Evolutionary conservation across 2,329 filamentous ascomycete species (phyloP), one percentile per base, ranked within the genome.

Genomic region (Cladophialophora bantiana): DNA sequence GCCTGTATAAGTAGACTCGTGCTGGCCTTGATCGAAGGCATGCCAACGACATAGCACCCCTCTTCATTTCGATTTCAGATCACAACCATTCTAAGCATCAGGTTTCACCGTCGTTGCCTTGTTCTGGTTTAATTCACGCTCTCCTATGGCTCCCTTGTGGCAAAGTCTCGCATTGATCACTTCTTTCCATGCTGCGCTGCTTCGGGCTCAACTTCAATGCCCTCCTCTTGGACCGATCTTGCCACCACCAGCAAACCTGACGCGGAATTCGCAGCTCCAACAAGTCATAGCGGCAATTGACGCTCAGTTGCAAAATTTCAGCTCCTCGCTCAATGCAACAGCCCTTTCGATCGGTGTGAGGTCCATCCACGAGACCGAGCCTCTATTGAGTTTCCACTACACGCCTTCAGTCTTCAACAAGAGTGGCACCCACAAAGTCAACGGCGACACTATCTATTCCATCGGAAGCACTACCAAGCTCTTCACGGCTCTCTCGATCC

Each of bases 381-480:
- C 59, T 12, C 20, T 62, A 9, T 12, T 62, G 18, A 55, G 31
- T n/a, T 55, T 55, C 59, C 35, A 54, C 35, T 42, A 55, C 50
- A 54, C 48, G 0, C 59, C 59, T 7, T 3, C 26, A 1, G 9
- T 7, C 3, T 62, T 55, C 32, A 62, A 62, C 67, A 55, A 72
- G 0, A 61, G 71, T 1, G 80, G 80, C 7, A 76, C 76, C 1
- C 73, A 75, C 6, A 76, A 74, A n/a, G 76, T 81, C 5, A 75
- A 81, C 65, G 77, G 74, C 10, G 72, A 82, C 62, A 78, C 76
- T 35, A 78, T 83, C n/a, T 82, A 81, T 68, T 76, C 78, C 10
- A 70, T 82, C 20, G 81, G 78, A 0, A 82, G 80, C 65, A 70
- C 79, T 32, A 75, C 77, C 3, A 83, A 82, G 62, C 69, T 81